phyloP scores from a whole-genome alignment of 2,329 filamentous ascomycete species.

The Trichoderma oligosporum region DNA sequence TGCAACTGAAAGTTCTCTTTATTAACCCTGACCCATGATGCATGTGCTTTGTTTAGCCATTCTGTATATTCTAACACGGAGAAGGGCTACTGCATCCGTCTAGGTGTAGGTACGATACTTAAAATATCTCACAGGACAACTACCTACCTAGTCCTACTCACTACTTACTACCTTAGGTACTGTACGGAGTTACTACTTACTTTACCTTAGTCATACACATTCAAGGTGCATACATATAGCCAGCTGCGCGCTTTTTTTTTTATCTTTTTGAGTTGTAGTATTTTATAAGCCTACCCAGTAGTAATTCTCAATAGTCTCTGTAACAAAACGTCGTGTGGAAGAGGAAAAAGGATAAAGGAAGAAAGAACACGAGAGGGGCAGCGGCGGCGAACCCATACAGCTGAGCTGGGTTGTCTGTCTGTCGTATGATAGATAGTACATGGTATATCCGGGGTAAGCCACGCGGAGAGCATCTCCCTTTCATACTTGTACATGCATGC shows the following conservation, averaged over 20 bases:
- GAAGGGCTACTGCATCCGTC: no score
- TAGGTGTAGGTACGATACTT: not conserved
- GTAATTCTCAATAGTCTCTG: not conserved
- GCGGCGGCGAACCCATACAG: not conserved
- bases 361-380: not conserved
- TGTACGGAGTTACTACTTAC: no score
- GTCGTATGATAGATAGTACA: conserved; percentile 19
- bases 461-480: conserved; percentile 13
- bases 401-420: not conserved
- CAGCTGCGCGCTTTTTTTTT: no score
- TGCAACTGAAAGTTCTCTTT: no score
- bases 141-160: not conserved
- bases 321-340: not conserved
- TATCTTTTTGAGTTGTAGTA: no score
- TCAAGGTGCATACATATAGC: no score
- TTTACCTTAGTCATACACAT: no score
- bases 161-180: no score
- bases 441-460: conserved; percentile 18
- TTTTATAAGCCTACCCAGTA: no score
- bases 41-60: no score
- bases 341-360: not conserved
- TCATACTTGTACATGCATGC: conserved; percentile 9
- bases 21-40: no score
- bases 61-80: no score
- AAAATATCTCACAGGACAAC: not conserved